Percentiles rank a stretch among this genome's conserved stretches.
Conservation (phyloP, 2,329 filamentous ascomycete genomes). For the Ophidiomyces ophidiicola region DNA sequence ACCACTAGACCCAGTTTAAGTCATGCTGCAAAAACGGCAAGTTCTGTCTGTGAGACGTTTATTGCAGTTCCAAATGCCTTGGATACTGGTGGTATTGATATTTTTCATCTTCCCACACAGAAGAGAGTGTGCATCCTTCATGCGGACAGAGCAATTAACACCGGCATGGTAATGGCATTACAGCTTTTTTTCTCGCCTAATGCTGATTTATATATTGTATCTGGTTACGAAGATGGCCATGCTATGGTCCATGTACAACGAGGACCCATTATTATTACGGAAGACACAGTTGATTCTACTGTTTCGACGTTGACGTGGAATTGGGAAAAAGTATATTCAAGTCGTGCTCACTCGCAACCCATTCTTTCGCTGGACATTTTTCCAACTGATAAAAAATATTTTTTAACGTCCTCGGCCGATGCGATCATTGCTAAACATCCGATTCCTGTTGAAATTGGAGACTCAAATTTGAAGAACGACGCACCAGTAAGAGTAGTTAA, state of each 20-base stretch:
- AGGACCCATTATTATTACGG: slow-evolving; percentile 25
- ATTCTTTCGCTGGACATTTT: slow-evolving; percentile 59
- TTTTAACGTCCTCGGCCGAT: slow-evolving; percentile 74
- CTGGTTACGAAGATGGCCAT: slow-evolving; percentile 77
- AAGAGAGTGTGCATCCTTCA: slow-evolving; percentile 51
- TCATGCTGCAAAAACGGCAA: slow-evolving; percentile 29
- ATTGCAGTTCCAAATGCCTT: slow-evolving; percentile 71
- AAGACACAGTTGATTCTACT: slow-evolving; percentile 13
- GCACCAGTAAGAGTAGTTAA: slow-evolving; percentile 51
- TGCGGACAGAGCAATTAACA: slow-evolving; percentile 34
- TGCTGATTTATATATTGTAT: slow-evolving; percentile 49
- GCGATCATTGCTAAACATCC: slow-evolving; percentile 65
- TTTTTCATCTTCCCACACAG: slow-evolving; percentile 70
- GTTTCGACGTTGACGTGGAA: slow-evolving; percentile 23
- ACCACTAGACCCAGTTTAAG: slow-evolving; percentile 32
- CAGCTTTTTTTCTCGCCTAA: slow-evolving; percentile 42
- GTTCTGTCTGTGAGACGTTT: slow-evolving; percentile 27
- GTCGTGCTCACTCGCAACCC: slow-evolving; percentile 63
- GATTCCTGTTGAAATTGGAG: slow-evolving; percentile 34
- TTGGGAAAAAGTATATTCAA: slow-evolving; percentile 50
- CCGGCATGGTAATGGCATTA: slow-evolving; percentile 77
- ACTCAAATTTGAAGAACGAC: slow-evolving; percentile 16
- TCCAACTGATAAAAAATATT: slow-evolving; percentile 39
- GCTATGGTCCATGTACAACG: slow-evolving; percentile 52
- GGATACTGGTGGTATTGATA: slow-evolving; percentile 63